Percentiles rank a stretch among this genome's conserved stretches.
These are phyloP conservation scores for Paramarasmius palmivorus DNA, from an alignment of 1,284 basidiomycete genomes.

Conservation along the genomic window DNA sequence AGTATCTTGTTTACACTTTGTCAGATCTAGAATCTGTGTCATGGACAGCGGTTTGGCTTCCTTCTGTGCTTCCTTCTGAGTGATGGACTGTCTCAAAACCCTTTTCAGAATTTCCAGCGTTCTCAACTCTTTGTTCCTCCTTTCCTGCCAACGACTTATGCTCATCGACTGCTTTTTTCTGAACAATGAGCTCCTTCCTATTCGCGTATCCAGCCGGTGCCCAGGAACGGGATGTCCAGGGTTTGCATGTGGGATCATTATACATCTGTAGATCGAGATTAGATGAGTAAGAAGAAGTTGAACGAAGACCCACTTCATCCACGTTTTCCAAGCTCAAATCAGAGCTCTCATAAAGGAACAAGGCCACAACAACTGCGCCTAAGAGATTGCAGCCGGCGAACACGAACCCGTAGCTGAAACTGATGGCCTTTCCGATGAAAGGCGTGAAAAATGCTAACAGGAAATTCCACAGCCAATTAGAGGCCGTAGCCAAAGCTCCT, in stretches of 20 bases:
- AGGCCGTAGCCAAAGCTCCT: conserved; percentile 68
- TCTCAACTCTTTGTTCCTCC: neutral
- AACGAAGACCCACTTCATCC: conserved; percentile 46
- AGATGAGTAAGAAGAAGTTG: conserved; percentile 3
- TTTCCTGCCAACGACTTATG: conserved; percentile 26
- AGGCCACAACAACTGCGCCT: conserved; percentile 66
- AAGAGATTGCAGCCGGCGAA: conserved; percentile 65
- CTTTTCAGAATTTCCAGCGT: neutral
- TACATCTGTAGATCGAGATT: conserved; percentile 56
- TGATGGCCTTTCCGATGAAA: conserved; percentile 58
- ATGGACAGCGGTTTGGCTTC: too few species aligned
- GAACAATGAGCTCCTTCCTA: conserved; percentile 41
- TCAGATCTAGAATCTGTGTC: too few species aligned
- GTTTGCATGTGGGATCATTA: conserved; percentile 64
- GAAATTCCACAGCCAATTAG: conserved; percentile 71
- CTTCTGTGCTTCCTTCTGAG: too few species aligned
- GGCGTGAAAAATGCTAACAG: conserved; percentile 77
- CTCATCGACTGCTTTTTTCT: conserved; percentile 31
- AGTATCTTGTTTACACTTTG: too few species aligned
- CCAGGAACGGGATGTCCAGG: conserved; percentile 65
- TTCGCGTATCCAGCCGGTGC: conserved; percentile 51
- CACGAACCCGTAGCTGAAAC: conserved; percentile 72
- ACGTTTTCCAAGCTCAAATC: conserved; percentile 72
- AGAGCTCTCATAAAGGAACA: conserved; percentile 79
- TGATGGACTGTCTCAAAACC: too few species aligned